Percentiles rank a stretch among this genome's conserved stretches.
Evolutionary conservation across 148 eudicot genomes (phyloP).

Genomic region (Rhododendron griersonianum): DNA sequence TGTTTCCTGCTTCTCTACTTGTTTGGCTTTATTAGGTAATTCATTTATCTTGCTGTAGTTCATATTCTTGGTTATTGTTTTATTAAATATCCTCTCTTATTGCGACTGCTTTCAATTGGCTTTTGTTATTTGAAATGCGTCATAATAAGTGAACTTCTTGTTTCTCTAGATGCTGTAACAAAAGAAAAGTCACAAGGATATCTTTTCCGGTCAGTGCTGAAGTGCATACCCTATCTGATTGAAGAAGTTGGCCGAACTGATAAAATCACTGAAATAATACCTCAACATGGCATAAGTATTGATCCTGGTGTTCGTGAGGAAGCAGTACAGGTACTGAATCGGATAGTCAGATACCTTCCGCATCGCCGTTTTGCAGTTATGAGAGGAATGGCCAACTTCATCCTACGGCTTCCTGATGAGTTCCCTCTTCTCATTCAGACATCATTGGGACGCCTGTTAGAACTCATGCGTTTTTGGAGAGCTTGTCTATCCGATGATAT

Average conservation of each 20-base stretch:
- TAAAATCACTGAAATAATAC: conserved; percentile 95
- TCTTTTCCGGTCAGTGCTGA: conserved; percentile 92
- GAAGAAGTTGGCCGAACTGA: conserved; percentile 99
- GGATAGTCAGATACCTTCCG: conserved; percentile 88
- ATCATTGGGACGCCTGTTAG: conserved; percentile 85
- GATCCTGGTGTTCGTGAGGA: conserved; percentile 99
- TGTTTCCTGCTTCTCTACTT: background rate
- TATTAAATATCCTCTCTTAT: background rate
- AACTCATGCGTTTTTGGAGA: conserved; percentile 95
- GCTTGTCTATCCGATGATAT: conserved; percentile 78
- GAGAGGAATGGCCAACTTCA: conserved; percentile 97
- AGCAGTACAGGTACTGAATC: conserved; percentile 94
- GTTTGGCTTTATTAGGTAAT: background rate
- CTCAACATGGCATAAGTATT: conserved; percentile 97
- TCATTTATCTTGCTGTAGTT: background rate
- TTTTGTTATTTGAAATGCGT: conserved; percentile 3
- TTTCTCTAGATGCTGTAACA: conserved; percentile 72
- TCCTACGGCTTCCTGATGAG: conserved; percentile 90
- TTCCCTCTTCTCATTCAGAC: conserved; percentile 98
- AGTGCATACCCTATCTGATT: conserved; percentile 96
- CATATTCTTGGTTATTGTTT: background rate
- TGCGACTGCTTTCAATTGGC: background rate
- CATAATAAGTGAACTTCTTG: conserved; percentile 5
- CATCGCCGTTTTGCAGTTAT: conserved; percentile 99
- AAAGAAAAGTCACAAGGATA: conserved; percentile 95